Conservation (phyloP, 2,329 filamentous ascomycete species). For the Diplodia sapinea region DNA sequence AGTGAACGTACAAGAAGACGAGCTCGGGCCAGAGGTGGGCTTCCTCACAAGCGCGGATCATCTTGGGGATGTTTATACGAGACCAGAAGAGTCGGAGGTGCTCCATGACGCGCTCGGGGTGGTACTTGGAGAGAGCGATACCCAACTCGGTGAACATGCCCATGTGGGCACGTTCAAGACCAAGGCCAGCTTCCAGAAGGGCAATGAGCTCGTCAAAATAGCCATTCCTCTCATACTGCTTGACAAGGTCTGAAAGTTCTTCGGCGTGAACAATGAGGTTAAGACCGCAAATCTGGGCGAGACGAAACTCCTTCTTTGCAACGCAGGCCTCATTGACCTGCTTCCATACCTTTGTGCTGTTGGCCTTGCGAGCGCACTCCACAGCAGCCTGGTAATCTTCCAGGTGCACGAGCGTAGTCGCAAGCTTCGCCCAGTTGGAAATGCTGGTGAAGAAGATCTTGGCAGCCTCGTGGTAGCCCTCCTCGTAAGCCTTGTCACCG, state of each 20-base stretch:
- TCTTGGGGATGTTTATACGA: conserved; percentile 95
- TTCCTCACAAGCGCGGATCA: conserved; percentile 91
- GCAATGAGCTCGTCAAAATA: conserved; percentile 98
- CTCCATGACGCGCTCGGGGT: conserved; percentile 96
- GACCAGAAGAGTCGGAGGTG: conserved; percentile 99
- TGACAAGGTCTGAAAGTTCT: conserved; percentile 88
- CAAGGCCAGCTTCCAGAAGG: conserved; percentile 91
- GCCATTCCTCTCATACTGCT: conserved; percentile 94
- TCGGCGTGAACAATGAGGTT: conserved; percentile 98
- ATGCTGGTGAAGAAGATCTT: conserved; percentile 99
- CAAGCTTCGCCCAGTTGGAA: conserved; percentile 99
- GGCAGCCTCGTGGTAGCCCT: conserved; percentile 91
- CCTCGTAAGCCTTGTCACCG: conserved; percentile 95
- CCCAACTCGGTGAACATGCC: conserved; percentile 95
- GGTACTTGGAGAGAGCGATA: conserved; percentile 91
- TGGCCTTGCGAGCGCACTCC: conserved; percentile 96
- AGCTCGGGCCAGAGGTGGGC: conserved; percentile 97
- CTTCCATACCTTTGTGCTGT: conserved; percentile 99
- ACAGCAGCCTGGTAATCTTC: conserved; percentile 97
- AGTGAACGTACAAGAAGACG: conserved; percentile 97
- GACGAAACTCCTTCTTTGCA: conserved; percentile 96
- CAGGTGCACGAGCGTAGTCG: conserved; percentile 95
- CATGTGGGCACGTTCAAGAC: conserved; percentile 74
- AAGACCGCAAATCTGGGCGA: conserved; percentile 97
- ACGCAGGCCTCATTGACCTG: conserved; percentile 97